These are phyloP conservation scores for Fusarium temperatum DNA, from an alignment of 2,329 filamentous ascomycete genomes.

Conservation along the genomic window DNA sequence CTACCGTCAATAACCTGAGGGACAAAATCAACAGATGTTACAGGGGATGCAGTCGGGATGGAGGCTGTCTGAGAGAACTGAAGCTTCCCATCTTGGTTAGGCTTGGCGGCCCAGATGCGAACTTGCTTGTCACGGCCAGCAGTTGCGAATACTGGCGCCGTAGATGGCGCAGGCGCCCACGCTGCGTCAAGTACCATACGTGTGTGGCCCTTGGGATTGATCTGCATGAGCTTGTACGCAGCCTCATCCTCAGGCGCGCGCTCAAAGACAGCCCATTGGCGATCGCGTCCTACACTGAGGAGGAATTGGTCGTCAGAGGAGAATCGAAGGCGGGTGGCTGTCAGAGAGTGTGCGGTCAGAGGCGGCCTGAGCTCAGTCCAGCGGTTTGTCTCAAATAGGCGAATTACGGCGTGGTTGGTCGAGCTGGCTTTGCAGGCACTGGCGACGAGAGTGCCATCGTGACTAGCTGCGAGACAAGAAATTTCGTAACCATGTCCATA, in stretches of 20 bases:
- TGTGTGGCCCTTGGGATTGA: slow-evolving; percentile 85
- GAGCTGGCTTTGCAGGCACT: slow-evolving; percentile 94
- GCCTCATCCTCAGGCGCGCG: slow-evolving; percentile 51
- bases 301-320: slow-evolving; percentile 77
- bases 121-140: slow-evolving; percentile 90
- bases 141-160: slow-evolving; percentile 73
- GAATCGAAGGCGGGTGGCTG: slow-evolving; percentile 84
- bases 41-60: slow-evolving; percentile 65
- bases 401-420: slow-evolving; percentile 91
- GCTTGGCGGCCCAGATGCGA: slow-evolving; percentile 69
- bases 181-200: slow-evolving; percentile 91
- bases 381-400: slow-evolving; percentile 83
- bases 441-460: slow-evolving; percentile 79
- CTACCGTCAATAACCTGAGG: slow-evolving; percentile 44
- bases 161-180: slow-evolving; percentile 72
- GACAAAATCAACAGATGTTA: slow-evolving; percentile 77
- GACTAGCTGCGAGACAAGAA: slow-evolving; percentile 81
- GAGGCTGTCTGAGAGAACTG: slow-evolving; percentile 63
- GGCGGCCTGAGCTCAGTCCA: slow-evolving; percentile 91
- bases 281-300: slow-evolving; percentile 88
- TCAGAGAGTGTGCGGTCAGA: slow-evolving; percentile 85
- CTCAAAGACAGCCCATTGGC: slow-evolving; percentile 88
- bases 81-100: slow-evolving; percentile 43
- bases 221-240: slow-evolving; percentile 66
- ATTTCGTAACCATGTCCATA: slow-evolving; percentile 99